Evolutionary conservation across 2,329 filamentous ascomycete genomes (phyloP), one percentile per base, ranked within the genome.

Genomic region (Fusarium graminum): DNA sequence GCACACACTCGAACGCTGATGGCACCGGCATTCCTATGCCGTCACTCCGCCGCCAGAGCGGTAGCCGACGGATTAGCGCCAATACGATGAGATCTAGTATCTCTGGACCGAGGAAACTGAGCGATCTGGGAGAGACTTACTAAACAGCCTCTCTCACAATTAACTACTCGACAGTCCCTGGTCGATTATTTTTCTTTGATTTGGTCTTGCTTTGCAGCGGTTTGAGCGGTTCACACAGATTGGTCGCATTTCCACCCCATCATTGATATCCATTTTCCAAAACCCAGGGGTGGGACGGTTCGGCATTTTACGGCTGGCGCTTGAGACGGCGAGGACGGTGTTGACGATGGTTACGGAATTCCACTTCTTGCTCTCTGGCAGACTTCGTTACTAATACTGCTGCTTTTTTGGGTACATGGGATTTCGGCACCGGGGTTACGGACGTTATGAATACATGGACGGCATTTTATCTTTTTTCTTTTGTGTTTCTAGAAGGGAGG

Each of bases 81-180:
- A 80, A 76, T 55, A 77, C 69, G 29, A 68, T 70, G 16, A 73
- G 77, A 54, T 70, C 74, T n/a, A 75, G 74, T 57, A 71, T 74
- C 28, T 73, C 73, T 51, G 77, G 76, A 39, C 71, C 75, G 43
- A 78, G 77, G 69, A 83, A 78, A 64, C 69, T 85, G 55, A 78
- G 79, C 59, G 84, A 86, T 61, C 74, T 85, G 59, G 84, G 84
- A 54, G 84, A 86, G 79, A 86, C 84, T 10, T 86, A 85, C 65
- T 86, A 74, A 77, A 62, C 19, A 58, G 50, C 60, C 45, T 29
- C 52, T 40, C 60, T 49, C 30, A 26, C 30, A 40, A 6, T 57
- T 52, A 54, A 50, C 43, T 59, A 39, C 45, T 34, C 43, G 51
- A 42, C 45, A 50, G 29, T 59, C 39, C 56, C 55, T 61, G 56